A percentile compares a stretch with the other conserved stretches of the same genome.
Evolutionary conservation across 192 early-diverging fungal species (phyloP).

Genomic region (Lobulomyces angularis): DNA sequence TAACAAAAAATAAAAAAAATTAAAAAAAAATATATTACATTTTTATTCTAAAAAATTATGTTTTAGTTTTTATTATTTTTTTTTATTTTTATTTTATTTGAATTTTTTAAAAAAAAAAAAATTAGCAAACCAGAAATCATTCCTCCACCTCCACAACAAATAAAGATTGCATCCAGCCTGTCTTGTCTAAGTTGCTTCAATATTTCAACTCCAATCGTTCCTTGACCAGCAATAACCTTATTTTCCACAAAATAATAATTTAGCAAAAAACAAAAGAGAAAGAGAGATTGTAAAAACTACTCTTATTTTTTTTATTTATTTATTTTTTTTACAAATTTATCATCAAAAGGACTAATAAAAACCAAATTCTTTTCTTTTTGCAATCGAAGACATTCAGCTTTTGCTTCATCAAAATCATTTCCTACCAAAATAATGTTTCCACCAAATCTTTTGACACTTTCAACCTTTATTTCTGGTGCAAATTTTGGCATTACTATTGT

Average conservation of each 20-base stretch:
- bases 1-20: not conserved
- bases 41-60: too few relatives aligned
- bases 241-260: too few relatives aligned
- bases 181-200: conserved; percentile 26
- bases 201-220: conserved; percentile 39
- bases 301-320: too few relatives aligned
- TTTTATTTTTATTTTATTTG: too few relatives aligned
- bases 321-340: conserved; percentile 8
- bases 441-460: conserved; percentile 30
- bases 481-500: conserved; percentile 38
- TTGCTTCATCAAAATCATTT: conserved; percentile 37
- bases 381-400: conserved; percentile 25
- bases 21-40: conserved; percentile 13
- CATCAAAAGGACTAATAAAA: conserved; percentile 36
- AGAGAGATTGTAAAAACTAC: too few relatives aligned
- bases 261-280: too few relatives aligned
- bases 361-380: conserved; percentile 14
- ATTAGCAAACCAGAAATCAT: conserved; percentile 35
- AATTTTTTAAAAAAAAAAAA: too few relatives aligned
- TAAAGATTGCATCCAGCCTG: conserved; percentile 33
- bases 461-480: conserved; percentile 38
- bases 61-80: too few relatives aligned
- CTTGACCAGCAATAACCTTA: conserved; percentile 45
- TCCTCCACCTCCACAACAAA: conserved; percentile 37
- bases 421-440: conserved; percentile 30